Percentiles rank a stretch among this genome's conserved stretches.
phyloP scores from a whole-genome alignment of 352 stramenopile genomes.

The Elongisporangium anandrum region DNA sequence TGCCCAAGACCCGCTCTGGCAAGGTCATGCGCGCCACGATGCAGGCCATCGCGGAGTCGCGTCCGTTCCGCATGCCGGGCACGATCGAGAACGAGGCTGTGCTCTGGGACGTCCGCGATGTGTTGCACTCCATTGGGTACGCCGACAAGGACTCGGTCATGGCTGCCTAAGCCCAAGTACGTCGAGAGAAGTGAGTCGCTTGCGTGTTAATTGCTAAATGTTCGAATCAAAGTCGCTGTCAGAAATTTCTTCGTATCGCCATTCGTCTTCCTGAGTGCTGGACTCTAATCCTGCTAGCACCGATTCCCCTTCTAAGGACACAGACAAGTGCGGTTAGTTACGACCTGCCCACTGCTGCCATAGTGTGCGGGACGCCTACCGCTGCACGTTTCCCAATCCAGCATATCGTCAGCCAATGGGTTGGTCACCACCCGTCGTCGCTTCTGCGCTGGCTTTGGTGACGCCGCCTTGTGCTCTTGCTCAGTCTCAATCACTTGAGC shows the following conservation, averaged over 20 bases:
- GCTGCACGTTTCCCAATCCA: slow-evolving; percentile 62
- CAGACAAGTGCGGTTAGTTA: background rate
- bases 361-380: slow-evolving; percentile 26
- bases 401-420: slow-evolving; percentile 36
- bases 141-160: slow-evolving; percentile 14
- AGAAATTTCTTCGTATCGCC: slow-evolving; percentile 56
- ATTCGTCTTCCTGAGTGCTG: slow-evolving; percentile 18
- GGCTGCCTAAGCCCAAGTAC: background rate
- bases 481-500: background rate
- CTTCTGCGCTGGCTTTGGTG: background rate
- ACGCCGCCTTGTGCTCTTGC: background rate
- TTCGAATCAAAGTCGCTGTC: slow-evolving; percentile 60
- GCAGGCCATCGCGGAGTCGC: slow-evolving; percentile 30
- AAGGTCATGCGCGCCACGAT: slow-evolving; percentile 45
- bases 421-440: background rate
- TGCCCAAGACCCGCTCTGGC: slow-evolving; percentile 48
- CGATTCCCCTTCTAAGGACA: background rate
- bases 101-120: slow-evolving; percentile 19
- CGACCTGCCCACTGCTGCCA: background rate
- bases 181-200: slow-evolving; percentile 6
- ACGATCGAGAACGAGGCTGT: slow-evolving; percentile 41
- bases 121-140: slow-evolving; percentile 30
- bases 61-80: slow-evolving; percentile 26
- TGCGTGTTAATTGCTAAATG: slow-evolving; percentile 1
- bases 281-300: background rate